Evolutionary conservation across 257 asterid genomes (phyloP), one percentile per base, ranked within the genome.

Genomic region (Fraxinus cuspidata): DNA sequence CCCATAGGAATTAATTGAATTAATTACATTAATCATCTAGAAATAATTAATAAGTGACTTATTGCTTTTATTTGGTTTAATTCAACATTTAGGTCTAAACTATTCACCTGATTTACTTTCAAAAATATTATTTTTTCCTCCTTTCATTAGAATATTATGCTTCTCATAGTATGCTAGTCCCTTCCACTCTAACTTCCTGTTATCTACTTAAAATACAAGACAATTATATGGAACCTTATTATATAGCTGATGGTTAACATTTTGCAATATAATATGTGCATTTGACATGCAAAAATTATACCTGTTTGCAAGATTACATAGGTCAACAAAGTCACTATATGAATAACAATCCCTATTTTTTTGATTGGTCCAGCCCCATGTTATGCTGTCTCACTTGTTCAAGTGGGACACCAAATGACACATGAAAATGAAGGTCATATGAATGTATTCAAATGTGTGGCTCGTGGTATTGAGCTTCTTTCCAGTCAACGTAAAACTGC

Each of bases 81-180:
- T 31, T 31, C 34, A 31, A 31, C 34, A 31, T 31, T 31, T 3
- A 31, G 34, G 34, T 31, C 34, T 31, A 31, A 31, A 31, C 34
- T 3, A 31, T 31, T 31, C 5, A 31, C 2, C 34, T 31, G 4
- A 31, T 31, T 31, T 31, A 31, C 34, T 31, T 31, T 31, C 34
- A 31, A 31, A 31, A 31, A 31, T 31, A 31, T 31, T 31, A 31
- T 31, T 31, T 31, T 31, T 31, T 31, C 9, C 21, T 29, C 27
- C 56, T 49, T n/a, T 56, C 29, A 40, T 40, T 27, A 51, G 53
- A 44, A 66, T 78, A n/a, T 66, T 34, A 73, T 51, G 15, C 18
- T 78, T 71, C 76, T 71, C 72, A 38, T 19, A 47, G 8, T 23
- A 56, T 18, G 40, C 64, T 21, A 69, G 60, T 38, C 19, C 40